Evolutionary conservation across 2,329 filamentous ascomycete species (phyloP).

Genomic region (Trichoderma hamatum): DNA sequence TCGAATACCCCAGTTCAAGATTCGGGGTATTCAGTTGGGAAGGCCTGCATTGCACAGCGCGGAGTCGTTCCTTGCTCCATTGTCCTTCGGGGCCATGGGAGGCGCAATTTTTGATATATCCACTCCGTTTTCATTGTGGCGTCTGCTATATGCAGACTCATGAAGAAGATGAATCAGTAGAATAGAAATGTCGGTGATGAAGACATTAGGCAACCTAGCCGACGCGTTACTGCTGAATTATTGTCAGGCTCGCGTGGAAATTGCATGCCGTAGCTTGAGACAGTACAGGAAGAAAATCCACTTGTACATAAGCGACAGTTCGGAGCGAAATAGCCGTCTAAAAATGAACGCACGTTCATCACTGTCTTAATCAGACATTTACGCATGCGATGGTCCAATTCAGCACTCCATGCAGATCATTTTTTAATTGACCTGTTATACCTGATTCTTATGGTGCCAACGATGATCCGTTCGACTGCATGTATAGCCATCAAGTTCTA

Average conservation of each 20-base stretch:
- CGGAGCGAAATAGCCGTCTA: too few relatives aligned
- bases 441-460: too few relatives aligned
- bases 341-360: too few relatives aligned
- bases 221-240: background rate
- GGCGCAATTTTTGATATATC: constrained; percentile 57
- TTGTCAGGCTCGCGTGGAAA: background rate
- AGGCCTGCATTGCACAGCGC: constrained; percentile 61
- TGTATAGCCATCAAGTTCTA: too few relatives aligned
- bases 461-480: too few relatives aligned
- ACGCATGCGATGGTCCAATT: too few relatives aligned
- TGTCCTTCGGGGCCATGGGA: constrained; percentile 59
- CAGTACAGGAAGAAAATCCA: background rate
- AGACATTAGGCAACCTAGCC: too few relatives aligned
- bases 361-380: too few relatives aligned
- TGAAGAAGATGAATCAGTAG: constrained; percentile 46
- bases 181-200: too few relatives aligned
- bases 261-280: background rate
- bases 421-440: too few relatives aligned
- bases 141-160: constrained; percentile 44
- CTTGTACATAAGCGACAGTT: too few relatives aligned
- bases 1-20: constrained; percentile 50
- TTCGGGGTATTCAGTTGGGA: constrained; percentile 47
- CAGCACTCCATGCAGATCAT: too few relatives aligned
- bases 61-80: constrained; percentile 53
- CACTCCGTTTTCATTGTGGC: constrained; percentile 50